Base-by-base conservation (phyloP, 75 land plant species). In the Pinus taeda region DNA sequence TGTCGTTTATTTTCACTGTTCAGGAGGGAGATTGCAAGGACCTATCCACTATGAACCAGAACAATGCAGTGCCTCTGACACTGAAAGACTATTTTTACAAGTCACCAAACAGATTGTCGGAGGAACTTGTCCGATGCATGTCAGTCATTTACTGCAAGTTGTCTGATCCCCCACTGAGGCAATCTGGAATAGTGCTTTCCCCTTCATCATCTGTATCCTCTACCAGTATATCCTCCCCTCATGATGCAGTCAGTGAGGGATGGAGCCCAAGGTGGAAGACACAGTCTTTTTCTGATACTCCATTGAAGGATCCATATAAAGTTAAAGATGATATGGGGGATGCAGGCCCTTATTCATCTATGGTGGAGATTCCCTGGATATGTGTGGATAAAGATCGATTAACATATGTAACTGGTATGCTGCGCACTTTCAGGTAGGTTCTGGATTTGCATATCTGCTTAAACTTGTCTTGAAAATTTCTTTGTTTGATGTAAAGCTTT, bases 81-180 rank as follows among this genome's bases (percentile, higher is more conserved):
- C 67, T 90, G 62, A 90, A 84, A 75, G 91, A 86, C 58, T 86
- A 91, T 83, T 83, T 89, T 17, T 79, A 84, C 69, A 87, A 84
- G 30, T 85, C 94, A 59, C 97, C 99, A n/a, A 86, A 90, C 77
- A 85, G 85, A 45, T 71, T 96, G 63, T 94, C 99, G n/a, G 97
- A 94, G 73, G 94, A 94, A 73, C 77, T 96, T 80, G 89, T 96
- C 63, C 88, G 92, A 58, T 89, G 91, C 74, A 90, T 96, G 88
- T 89, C 95, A 58, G 71, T 87, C 36, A 87, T 96, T 64, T 94
- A 96, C 58, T 91, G 83, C 77, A 84, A 82, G 83, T 75, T 92
- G 42, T 79, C 83, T 57, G 79, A 80, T 60, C 74, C 83, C n/a
- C 78, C 84, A 24, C 59, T 86, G 11, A 39, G 13, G 7, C 80